Percentiles rank a stretch among this genome's conserved stretches.
phyloP scores from a whole-genome alignment of 1,139 yeast genomes.

The Lodderomyces metapsilosis region DNA sequence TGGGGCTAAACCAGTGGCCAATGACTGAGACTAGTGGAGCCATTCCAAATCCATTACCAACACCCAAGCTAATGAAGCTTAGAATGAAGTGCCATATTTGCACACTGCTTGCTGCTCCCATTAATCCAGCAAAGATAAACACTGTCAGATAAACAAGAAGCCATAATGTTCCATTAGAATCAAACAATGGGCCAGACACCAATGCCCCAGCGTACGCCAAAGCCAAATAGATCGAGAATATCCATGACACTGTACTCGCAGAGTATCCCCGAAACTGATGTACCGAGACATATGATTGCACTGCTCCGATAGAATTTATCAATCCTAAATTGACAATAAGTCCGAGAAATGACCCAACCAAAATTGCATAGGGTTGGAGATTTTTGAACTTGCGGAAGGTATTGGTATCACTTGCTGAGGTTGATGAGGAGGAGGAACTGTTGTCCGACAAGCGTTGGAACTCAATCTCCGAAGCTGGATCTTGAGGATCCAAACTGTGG shows the following conservation, averaged over 20 bases:
- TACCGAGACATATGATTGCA: slow-evolving; percentile 57
- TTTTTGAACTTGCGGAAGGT: neutral
- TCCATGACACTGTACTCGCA: slow-evolving; percentile 59
- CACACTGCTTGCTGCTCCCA: slow-evolving; percentile 51
- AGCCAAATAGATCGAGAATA: slow-evolving; percentile 60
- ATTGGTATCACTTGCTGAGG: neutral
- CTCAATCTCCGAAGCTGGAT: neutral
- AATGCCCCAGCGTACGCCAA: slow-evolving; percentile 59
- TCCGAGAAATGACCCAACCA: slow-evolving; percentile 63
- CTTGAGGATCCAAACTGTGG: neutral
- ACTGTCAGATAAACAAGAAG: slow-evolving; percentile 46
- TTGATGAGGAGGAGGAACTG: neutral
- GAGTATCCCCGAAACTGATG: slow-evolving; percentile 48
- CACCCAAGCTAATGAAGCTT: slow-evolving; percentile 50
- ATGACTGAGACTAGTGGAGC: slow-evolving; percentile 57
- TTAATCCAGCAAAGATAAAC: slow-evolving; percentile 44
- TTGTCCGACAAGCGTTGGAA: neutral
- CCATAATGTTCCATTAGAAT: slow-evolving; percentile 44
- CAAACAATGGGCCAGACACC: slow-evolving; percentile 44
- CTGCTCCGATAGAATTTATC: slow-evolving; percentile 61
- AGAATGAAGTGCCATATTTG: slow-evolving; percentile 55
- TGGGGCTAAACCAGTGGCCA: slow-evolving; percentile 53
- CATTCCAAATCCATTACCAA: slow-evolving; percentile 57
- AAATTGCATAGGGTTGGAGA: slow-evolving; percentile 53
- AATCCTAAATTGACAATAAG: slow-evolving; percentile 59